phyloP scores from a whole-genome alignment of 2,329 filamentous ascomycete species.

The Coleophoma eucalyptorum region DNA sequence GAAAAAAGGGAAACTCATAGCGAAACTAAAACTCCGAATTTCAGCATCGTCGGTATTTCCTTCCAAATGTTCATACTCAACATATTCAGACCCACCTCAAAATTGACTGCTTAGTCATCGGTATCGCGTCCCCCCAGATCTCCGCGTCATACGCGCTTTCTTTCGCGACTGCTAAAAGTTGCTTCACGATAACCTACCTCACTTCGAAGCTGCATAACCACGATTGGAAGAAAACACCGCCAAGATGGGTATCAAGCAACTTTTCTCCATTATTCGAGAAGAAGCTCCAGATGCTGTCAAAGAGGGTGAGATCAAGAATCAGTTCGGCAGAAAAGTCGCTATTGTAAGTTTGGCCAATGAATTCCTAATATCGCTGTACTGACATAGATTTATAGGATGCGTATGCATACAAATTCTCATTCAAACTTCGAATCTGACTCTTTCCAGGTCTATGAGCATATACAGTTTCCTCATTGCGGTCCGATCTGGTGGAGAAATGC shows the following conservation, averaged over 20 bases:
- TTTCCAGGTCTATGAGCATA: conserved; percentile 84
- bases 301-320: conserved; percentile 96
- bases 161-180: conserved; percentile 1
- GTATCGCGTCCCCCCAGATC: conserved; percentile 1
- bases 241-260: conserved; percentile 65
- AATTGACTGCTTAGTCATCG: not conserved
- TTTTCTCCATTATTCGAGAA: conserved; percentile 81
- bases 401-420: conserved; percentile 31
- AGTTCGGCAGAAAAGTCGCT: conserved; percentile 96
- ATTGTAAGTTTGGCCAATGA: conserved; percentile 60
- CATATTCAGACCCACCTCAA: too few relatives aligned
- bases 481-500: conserved; percentile 91
- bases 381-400: conserved; percentile 46
- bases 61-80: too few relatives aligned
- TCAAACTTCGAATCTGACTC: conserved; percentile 10
- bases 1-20: too few relatives aligned
- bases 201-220: conserved; percentile 1
- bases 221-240: conserved; percentile 5
- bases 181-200: not conserved
- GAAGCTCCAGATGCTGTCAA: conserved; percentile 95
- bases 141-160: conserved; percentile 8
- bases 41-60: too few relatives aligned
- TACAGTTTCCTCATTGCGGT: conserved; percentile 99
- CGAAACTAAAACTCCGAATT: too few relatives aligned
- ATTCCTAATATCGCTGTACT: conserved; percentile 1